phyloP scores from a whole-genome alignment of 768 basidiomycete genomes.

The Leccinum subtestaceum region DNA sequence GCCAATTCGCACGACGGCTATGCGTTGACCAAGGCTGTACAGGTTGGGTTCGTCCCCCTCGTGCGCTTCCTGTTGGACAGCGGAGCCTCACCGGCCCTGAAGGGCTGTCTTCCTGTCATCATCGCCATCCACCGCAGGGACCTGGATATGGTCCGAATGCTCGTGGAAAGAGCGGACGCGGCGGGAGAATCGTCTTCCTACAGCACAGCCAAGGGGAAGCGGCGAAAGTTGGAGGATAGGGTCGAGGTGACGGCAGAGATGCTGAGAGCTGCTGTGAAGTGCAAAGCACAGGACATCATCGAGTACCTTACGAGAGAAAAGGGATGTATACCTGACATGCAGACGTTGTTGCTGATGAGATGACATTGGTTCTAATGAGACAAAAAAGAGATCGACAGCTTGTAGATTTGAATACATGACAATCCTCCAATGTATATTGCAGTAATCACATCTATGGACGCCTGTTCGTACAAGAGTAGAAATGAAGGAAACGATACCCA shows the following conservation, averaged over 20 bases:
- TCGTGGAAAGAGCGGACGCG: constrained; percentile 60
- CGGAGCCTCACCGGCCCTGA: constrained; percentile 67
- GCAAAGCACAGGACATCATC: constrained; percentile 64
- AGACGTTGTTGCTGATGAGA: constrained; percentile 49
- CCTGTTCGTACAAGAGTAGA: constrained; percentile 11
- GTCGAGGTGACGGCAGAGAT: constrained; percentile 51
- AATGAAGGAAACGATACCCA: constrained; percentile 12
- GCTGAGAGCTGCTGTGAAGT: constrained; percentile 64
- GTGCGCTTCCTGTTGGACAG: constrained; percentile 66
- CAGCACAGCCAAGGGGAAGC: constrained; percentile 37
- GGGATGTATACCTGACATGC: constrained; percentile 70
- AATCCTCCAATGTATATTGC: constrained; percentile 18
- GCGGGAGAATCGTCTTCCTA: constrained; percentile 21
- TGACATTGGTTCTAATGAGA: constrained; percentile 14
- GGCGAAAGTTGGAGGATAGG: constrained; percentile 58
- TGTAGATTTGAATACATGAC: constrained; percentile 5
- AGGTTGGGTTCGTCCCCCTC: constrained; percentile 60
- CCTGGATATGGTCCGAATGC: constrained; percentile 62
- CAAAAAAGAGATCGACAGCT: neutral
- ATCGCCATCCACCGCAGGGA: constrained; percentile 75
- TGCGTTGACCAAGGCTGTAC: constrained; percentile 75
- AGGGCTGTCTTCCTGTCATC: constrained; percentile 61
- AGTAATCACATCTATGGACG: constrained; percentile 25
- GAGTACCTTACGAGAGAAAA: constrained; percentile 70
- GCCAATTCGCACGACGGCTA: constrained; percentile 77